A percentile compares a stretch with the other conserved stretches of the same genome.
phyloP scores from a whole-genome alignment of 1,284 basidiomycete genomes.

The Ceratobasidium sp. region DNA sequence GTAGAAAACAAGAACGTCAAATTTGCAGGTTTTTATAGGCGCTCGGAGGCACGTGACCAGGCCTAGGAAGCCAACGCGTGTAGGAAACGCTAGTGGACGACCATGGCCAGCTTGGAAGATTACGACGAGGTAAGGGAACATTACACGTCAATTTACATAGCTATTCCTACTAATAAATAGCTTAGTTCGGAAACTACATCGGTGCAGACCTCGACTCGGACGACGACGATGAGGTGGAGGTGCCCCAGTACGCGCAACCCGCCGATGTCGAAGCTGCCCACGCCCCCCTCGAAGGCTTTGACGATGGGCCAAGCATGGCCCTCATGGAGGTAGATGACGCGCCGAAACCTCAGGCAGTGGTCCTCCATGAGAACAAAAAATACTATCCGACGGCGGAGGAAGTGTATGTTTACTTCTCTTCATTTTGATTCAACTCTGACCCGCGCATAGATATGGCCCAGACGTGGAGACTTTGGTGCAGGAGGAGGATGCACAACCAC shows the following conservation, averaged over 20 bases:
- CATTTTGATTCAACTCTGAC: slow-evolving; percentile 22
- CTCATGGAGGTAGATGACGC: slow-evolving; percentile 80
- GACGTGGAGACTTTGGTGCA: slow-evolving; percentile 98
- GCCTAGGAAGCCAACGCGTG: neutral
- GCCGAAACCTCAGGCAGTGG: slow-evolving; percentile 78
- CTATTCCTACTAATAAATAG: slow-evolving; percentile 29
- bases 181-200: slow-evolving; percentile 91
- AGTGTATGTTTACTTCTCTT: slow-evolving; percentile 55
- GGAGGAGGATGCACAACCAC: slow-evolving; percentile 96
- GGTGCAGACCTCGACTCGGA: slow-evolving; percentile 92
- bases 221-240: slow-evolving; percentile 67
- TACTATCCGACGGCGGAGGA: slow-evolving; percentile 96
- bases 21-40: slow-evolving; percentile 21
- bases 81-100: slow-evolving; percentile 12
- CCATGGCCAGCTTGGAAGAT: slow-evolving; percentile 66
- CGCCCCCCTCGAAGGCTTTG: slow-evolving; percentile 78
- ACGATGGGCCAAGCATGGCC: slow-evolving; percentile 69
- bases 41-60: slow-evolving; percentile 2
- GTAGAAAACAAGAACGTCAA: neutral
- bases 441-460: slow-evolving; percentile 70
- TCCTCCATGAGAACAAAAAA: slow-evolving; percentile 97
- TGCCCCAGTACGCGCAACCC: slow-evolving; percentile 56
- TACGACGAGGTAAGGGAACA: slow-evolving; percentile 69
- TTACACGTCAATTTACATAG: neutral
- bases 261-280: slow-evolving; percentile 48